These are phyloP conservation scores for Psilocybe mexicana DNA, from an alignment of 1,284 basidiomycete species.

Conservation along the genomic window DNA sequence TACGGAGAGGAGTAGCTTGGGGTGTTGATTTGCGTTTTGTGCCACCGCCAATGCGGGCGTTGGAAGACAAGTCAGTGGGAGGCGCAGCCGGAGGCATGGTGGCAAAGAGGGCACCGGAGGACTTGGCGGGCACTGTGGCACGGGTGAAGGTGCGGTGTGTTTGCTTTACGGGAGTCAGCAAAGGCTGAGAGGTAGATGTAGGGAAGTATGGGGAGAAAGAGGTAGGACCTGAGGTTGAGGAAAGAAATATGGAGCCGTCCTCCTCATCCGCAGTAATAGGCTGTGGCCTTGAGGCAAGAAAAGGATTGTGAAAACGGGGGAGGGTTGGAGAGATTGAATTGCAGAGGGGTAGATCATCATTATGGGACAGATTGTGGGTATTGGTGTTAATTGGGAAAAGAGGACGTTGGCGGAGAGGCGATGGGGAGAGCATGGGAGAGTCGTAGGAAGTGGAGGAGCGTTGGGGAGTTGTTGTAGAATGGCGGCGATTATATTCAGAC, in stretches of 20 bases:
- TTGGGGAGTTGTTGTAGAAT: conserved; percentile 38
- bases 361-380: conserved; percentile 24
- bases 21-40: conserved; percentile 65
- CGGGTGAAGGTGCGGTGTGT: conserved; percentile 32
- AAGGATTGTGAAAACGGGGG: conserved; percentile 35
- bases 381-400: conserved; percentile 34
- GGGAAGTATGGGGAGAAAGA: conserved; percentile 40
- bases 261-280: conserved; percentile 53
- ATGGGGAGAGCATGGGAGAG: conserved; percentile 62
- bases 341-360: conserved; percentile 34
- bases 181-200: conserved; percentile 43
- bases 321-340: conserved; percentile 38
- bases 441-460: conserved; percentile 34
- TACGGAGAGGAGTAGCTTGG: conserved; percentile 46
- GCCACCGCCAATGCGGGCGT: conserved; percentile 42
- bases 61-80: conserved; percentile 24
- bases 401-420: conserved; percentile 51
- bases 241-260: conserved; percentile 55
- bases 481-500: conserved; percentile 41
- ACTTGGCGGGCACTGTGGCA: conserved; percentile 30
- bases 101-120: conserved; percentile 20
- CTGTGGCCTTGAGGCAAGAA: conserved; percentile 38
- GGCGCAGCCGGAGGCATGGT: conserved; percentile 11
- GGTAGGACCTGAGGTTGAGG: conserved; percentile 37
- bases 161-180: conserved; percentile 58